A percentile compares a stretch with the other conserved stretches of the same genome.
These are phyloP conservation scores for Solanum hybrid DNA, from an alignment of 305 asterid species.

Conservation along the genomic window DNA sequence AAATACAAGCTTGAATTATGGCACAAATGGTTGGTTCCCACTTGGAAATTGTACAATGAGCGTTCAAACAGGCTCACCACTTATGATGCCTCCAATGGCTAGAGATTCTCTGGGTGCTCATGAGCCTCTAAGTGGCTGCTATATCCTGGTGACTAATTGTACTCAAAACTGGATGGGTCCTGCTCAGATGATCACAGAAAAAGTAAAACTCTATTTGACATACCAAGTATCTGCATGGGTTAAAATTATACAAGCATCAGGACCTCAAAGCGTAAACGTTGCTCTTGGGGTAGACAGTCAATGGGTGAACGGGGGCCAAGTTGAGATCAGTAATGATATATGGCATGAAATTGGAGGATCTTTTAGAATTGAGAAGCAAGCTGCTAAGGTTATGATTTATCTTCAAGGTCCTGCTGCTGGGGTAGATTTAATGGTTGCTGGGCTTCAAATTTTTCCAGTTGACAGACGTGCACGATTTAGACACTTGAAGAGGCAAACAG, in stretches of 20 bases:
- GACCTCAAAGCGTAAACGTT: constrained; percentile 54
- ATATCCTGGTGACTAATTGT: constrained; percentile 53
- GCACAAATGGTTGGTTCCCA: constrained; percentile 77
- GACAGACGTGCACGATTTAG: constrained; percentile 49
- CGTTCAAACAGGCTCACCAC: constrained; percentile 62
- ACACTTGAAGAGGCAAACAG: constrained; percentile 46
- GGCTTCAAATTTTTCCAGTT: constrained; percentile 78
- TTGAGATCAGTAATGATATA: constrained; percentile 52
- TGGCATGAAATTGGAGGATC: constrained; percentile 78
- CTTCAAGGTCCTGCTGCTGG: constrained; percentile 85
- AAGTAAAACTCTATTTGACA: constrained; percentile 54
- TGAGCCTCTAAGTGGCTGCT: constrained; percentile 57
- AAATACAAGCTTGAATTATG: constrained; percentile 48
- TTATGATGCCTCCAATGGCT: constrained; percentile 72
- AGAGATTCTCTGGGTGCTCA: constrained; percentile 59
- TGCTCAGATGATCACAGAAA: constrained; percentile 69
- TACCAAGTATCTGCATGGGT: constrained; percentile 94
- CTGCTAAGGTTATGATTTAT: constrained; percentile 52
- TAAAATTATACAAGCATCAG: constrained; percentile 44
- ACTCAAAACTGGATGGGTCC: constrained; percentile 92
- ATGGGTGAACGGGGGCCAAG: constrained; percentile 84
- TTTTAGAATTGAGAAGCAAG: constrained; percentile 69
- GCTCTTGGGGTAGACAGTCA: constrained; percentile 67
- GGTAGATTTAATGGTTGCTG: constrained; percentile 76
- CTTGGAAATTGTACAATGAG: constrained; percentile 65